phyloP scores from a whole-genome alignment of 2,329 filamentous ascomycete genomes.

The Arthrobotrys megalospora region DNA sequence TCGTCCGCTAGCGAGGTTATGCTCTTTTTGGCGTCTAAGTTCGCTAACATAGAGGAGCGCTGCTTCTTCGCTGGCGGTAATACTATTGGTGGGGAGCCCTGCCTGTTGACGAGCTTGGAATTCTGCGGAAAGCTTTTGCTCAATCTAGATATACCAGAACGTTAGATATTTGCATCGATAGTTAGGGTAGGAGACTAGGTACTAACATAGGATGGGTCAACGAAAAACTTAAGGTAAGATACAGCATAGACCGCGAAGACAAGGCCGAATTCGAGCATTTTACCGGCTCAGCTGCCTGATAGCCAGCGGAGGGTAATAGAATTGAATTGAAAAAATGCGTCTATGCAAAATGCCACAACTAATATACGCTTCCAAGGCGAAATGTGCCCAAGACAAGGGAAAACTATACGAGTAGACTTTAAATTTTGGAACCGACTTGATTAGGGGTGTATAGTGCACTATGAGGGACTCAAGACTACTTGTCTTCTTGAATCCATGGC shows the following conservation, averaged over 20 bases:
- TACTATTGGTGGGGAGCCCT: background rate
- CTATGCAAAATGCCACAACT: too few relatives aligned
- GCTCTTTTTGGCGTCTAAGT: background rate
- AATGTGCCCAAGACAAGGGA: too few relatives aligned
- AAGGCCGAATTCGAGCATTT: constrained; percentile 4
- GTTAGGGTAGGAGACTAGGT: too few relatives aligned
- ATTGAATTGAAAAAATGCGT: background rate
- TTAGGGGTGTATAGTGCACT: background rate
- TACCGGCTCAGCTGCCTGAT: background rate
- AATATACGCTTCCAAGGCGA: too few relatives aligned
- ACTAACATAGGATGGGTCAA: constrained; percentile 11
- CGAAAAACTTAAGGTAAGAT: constrained; percentile 11
- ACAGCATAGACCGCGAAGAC: constrained; percentile 3
- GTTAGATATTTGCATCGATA: background rate
- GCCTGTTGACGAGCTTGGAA: background rate
- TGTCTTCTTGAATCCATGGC: background rate
- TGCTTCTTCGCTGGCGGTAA: background rate
- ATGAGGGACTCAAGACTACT: background rate
- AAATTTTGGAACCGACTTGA: too few relatives aligned
- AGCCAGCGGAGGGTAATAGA: too few relatives aligned
- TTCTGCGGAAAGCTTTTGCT: constrained; percentile 1
- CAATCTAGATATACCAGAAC: background rate
- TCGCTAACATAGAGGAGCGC: constrained; percentile 2
- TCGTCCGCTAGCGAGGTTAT: background rate
- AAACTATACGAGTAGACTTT: too few relatives aligned